These are phyloP conservation scores for Salpingoeca rosetta DNA, from an alignment of 78 protist species.

Conservation along the genomic window DNA sequence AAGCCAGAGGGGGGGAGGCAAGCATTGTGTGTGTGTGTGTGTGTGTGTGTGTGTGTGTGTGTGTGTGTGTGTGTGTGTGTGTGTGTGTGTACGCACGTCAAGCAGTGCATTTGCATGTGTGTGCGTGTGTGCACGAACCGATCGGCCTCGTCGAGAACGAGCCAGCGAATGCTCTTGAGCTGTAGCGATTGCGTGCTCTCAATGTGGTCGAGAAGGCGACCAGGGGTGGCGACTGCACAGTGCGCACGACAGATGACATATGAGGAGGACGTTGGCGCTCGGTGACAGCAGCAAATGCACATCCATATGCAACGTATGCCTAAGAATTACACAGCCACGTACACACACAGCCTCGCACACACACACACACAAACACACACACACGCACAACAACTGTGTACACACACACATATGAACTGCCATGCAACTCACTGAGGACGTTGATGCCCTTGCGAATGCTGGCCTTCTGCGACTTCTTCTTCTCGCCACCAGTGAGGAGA, in stretches of 20 bases:
- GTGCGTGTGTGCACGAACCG: constrained; percentile 1
- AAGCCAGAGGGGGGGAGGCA: neutral
- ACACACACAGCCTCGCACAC: too few species aligned
- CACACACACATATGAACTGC: too few species aligned
- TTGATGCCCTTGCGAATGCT: constrained; percentile 67
- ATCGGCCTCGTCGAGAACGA: constrained; percentile 76
- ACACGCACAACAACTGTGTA: too few species aligned
- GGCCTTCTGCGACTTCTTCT: constrained; percentile 48
- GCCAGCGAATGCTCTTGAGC: neutral
- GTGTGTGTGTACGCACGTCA: neutral
- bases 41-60: neutral
- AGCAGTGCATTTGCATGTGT: neutral
- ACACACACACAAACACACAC: too few species aligned
- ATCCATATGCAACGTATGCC: too few species aligned
- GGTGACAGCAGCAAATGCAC: too few species aligned
- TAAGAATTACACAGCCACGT: too few species aligned
- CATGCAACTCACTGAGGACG: too few species aligned
- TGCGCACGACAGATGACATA: too few species aligned
- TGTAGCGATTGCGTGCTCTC: constrained; percentile 10
- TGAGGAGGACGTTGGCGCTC: too few species aligned
- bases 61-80: neutral
- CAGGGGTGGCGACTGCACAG: constrained; percentile 71
- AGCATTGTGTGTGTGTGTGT: neutral
- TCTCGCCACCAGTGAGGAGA: constrained; percentile 53
- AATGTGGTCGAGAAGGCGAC: constrained; percentile 59